A percentile compares a stretch with the other conserved stretches of the same genome.
phyloP scores from a whole-genome alignment of 2,329 filamentous ascomycete genomes.

The Penicillium psychrosexuale region DNA sequence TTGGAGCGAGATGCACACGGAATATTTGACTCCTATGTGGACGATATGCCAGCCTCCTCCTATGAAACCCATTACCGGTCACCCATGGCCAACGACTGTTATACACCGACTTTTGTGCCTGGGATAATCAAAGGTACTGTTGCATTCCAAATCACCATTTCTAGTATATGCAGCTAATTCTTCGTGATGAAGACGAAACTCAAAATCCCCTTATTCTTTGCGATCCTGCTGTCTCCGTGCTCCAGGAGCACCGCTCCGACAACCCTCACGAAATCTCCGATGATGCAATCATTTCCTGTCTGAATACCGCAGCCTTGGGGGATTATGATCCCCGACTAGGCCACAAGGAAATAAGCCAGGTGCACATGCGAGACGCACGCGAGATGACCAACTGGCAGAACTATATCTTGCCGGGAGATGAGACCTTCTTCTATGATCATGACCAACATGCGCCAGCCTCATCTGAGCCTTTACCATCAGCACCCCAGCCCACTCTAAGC shows the following conservation, averaged over 20 bases:
- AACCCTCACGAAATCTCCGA: constrained; percentile 37
- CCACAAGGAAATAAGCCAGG: constrained; percentile 38
- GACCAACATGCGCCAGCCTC: constrained; percentile 10
- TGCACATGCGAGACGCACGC: constrained; percentile 41
- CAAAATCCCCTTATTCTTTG: constrained; percentile 31
- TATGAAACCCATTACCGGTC: constrained; percentile 38
- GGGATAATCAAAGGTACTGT: constrained; percentile 41
- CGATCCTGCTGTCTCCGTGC: constrained; percentile 33
- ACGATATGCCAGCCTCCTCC: constrained; percentile 40
- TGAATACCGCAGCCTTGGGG: constrained; percentile 41
- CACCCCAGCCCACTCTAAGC: constrained; percentile 1
- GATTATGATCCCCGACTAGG: constrained; percentile 41
- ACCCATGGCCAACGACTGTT: constrained; percentile 39
- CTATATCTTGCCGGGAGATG: constrained; percentile 42
- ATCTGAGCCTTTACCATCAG: neutral
- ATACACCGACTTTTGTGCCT: constrained; percentile 39
- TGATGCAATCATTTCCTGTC: constrained; percentile 39
- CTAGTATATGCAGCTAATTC: constrained; percentile 41
- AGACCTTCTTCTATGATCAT: constrained; percentile 38
- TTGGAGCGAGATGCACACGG: constrained; percentile 31
- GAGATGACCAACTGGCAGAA: constrained; percentile 45
- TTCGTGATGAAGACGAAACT: constrained; percentile 33
- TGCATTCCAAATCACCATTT: constrained; percentile 40
- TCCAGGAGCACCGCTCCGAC: constrained; percentile 32
- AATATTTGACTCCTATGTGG: constrained; percentile 43